phyloP scores from a whole-genome alignment of 441 rosid genomes.

The Eruca vesicaria region DNA sequence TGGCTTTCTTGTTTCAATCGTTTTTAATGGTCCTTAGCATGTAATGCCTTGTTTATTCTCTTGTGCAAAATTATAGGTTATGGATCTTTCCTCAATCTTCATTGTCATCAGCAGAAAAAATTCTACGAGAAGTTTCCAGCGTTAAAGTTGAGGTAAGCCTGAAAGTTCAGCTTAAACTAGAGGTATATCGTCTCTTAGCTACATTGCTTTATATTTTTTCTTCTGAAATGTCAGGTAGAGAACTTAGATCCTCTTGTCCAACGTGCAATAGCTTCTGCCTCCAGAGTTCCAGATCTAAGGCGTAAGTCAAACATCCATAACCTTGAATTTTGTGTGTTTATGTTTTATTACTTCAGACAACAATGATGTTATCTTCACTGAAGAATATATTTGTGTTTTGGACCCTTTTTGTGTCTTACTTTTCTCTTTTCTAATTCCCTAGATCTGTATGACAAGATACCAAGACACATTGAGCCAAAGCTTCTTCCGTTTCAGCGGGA shows the following conservation, averaged over 20 bases:
- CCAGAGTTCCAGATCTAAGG: conserved; percentile 69
- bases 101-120: conserved; percentile 64
- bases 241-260: conserved; percentile 78
- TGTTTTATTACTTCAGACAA: conserved; percentile 4
- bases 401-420: background rate
- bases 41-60: conserved; percentile 11
- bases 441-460: conserved; percentile 81
- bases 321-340: background rate
- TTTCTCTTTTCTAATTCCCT: conserved; percentile 14
- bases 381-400: background rate
- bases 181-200: conserved; percentile 5
- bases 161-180: background rate
- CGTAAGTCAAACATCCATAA: conserved; percentile 44
- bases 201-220: conserved; percentile 2
- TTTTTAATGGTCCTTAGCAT: conserved; percentile 23
- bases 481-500: conserved; percentile 97
- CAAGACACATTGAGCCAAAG: conserved; percentile 71
- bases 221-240: conserved; percentile 54
- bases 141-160: conserved; percentile 63
- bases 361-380: background rate
- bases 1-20: background rate
- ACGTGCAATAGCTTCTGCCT: conserved; percentile 75
- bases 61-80: conserved; percentile 48
- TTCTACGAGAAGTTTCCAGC: conserved; percentile 47
- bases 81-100: conserved; percentile 84